Evolutionary conservation across 306 rosid species (phyloP).

Genomic region (Leucaena leucocephala): DNA sequence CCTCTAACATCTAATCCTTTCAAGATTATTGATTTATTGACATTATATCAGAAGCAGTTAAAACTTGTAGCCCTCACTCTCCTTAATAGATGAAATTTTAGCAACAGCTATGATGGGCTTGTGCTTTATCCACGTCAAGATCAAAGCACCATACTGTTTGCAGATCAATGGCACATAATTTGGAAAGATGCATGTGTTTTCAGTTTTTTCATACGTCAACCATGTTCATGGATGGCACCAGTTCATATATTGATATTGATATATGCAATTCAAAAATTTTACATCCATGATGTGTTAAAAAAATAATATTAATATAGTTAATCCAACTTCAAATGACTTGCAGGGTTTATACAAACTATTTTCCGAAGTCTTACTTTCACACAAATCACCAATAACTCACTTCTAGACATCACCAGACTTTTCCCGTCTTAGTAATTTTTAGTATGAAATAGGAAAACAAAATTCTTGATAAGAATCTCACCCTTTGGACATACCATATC

Average conservation of each 20-base stretch:
- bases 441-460: constrained; percentile 25
- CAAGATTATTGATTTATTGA: neutral
- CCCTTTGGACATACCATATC: constrained; percentile 81
- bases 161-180: constrained; percentile 15
- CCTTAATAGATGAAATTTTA: neutral
- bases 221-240: constrained; percentile 22
- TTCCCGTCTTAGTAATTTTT: constrained; percentile 23
- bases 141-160: neutral
- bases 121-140: neutral
- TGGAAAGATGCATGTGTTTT: neutral
- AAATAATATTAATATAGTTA: neutral
- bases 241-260: constrained; percentile 7
- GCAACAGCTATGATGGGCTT: neutral
- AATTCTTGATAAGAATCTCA: constrained; percentile 47
- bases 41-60: neutral
- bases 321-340: constrained; percentile 33
- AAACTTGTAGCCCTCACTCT: neutral
- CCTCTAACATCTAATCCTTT: neutral
- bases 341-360: constrained; percentile 27
- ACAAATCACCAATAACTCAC: constrained; percentile 25
- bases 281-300: neutral
- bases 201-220: constrained; percentile 14
- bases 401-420: constrained; percentile 22
- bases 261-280: constrained; percentile 17
- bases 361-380: constrained; percentile 32